Percentiles rank a stretch among this genome's conserved stretches.
phyloP scores from a whole-genome alignment of 208 protist species.

The Crithidia acanthocephali region DNA sequence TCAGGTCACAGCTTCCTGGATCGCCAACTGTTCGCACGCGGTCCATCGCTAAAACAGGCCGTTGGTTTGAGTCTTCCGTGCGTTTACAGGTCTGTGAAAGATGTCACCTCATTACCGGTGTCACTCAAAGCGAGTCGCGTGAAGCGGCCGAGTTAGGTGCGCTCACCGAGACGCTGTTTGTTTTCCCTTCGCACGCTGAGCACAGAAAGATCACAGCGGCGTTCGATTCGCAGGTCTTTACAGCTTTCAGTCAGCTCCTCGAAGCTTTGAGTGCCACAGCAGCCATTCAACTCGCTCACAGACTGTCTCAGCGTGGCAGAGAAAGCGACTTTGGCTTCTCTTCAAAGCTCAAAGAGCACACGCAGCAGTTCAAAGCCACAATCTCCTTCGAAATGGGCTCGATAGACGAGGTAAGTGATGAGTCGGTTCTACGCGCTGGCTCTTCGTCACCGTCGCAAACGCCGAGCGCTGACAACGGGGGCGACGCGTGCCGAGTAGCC shows the following conservation, averaged over 20 bases:
- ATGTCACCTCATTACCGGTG: conserved; percentile 27
- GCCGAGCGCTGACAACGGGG: not conserved
- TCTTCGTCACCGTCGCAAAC: not conserved
- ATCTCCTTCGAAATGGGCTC: conserved; percentile 8
- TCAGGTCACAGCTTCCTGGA: not conserved
- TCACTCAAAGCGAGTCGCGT: not conserved
- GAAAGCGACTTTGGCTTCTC: not conserved
- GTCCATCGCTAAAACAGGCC: not conserved
- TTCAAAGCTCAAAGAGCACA: no score
- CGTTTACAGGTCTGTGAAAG: conserved; percentile 31
- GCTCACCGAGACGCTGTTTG: conserved; percentile 9
- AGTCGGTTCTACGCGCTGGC: not conserved
- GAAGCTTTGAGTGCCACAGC: not conserved
- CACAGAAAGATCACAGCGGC: conserved; percentile 3
- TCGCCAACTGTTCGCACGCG: conserved; percentile 19
- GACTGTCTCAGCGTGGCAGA: no score
- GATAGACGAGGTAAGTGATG: not conserved
- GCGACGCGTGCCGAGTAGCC: no score
- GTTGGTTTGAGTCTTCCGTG: conserved; percentile 39
- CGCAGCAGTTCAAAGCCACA: conserved; percentile 13
- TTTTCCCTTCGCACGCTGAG: conserved; percentile 9
- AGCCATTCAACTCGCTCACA: conserved; percentile 1
- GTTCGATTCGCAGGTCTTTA: conserved; percentile 25
- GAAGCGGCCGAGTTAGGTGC: conserved; percentile 19
- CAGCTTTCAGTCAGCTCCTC: conserved; percentile 2